Base-by-base conservation (phyloP, 306 rosid species). In the Medicago lupulina region DNA sequence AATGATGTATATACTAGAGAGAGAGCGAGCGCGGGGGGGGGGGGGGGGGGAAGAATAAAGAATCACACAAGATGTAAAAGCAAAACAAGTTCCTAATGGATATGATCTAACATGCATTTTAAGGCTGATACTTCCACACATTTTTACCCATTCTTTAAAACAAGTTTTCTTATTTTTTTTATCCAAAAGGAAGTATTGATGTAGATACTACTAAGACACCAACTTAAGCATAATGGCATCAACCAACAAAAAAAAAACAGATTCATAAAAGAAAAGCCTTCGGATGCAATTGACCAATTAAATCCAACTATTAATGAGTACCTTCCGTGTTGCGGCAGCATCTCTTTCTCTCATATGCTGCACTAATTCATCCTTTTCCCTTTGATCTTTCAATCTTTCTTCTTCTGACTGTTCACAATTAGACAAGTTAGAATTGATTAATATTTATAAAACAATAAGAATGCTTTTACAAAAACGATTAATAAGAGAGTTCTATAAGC, bases 371-470 rank as follows among this genome's bases (percentile, higher is more conserved):
- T 95, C 97, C 86, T 88, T 86, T 81, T 90, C 99, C 83, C 82
- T 92, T 83, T 89, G 99, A 86, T 95, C 99, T 66, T 88, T 95
- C 81, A 90, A 51, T 69, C 89, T 87, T 80, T 95, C 99, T 83
- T 94, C 98, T 58, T 92, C 97, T 6, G 96, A 94, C 96, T 93
- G 88, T 82, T 83, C 39, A 34, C 69, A 70, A 59, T 78, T 59
- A 67, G 34, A 75, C 77, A 79, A 39, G 40, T 39, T 73, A 50
- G 38, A 19, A 71, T 49, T 57, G 63, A 61, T 31, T 2, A 13
- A 73, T 34, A 59, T 70, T 34, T 17, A 44, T 53, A 57, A 39
- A 64, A 40, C 0, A 57, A 66, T 21, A 50, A 57, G 51, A 57
- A 19, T 44, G 61, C 25, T 47, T 72, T 69, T 63, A 79, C 79